Evolutionary conservation across 805 yeast species (phyloP), one percentile per base, ranked within the genome.

Genomic region (Candida nitratophila): DNA sequence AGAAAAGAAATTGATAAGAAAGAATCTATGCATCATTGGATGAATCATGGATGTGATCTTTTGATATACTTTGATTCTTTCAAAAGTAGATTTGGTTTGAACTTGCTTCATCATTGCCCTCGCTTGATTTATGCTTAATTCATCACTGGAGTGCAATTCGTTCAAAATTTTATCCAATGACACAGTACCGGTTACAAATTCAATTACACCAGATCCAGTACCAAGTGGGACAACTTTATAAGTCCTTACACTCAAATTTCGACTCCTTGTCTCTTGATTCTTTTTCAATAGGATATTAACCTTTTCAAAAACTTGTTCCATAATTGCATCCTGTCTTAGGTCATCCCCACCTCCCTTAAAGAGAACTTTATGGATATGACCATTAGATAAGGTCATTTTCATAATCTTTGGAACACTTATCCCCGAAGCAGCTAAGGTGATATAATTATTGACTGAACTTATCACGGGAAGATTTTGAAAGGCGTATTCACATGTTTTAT

Each of bases 271-370:
- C 29, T 75, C 76, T 42, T 71, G 70, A 54, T 86, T 79, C 21
- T 66, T 66, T 11, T 52, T 60, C 44, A 91, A 71, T 32, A 88
- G 74, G 14, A 69, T 63, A 55, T 90, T 89, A 15, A 89, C 96
- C 54, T 89, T 86, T 19, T 75, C 83, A 61, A 95, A 93, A 1
- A 91, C 98, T 59, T 93, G 98, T 60, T 91, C 95, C 99, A 93
- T 95, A 45, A 93, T 87, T 0, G 96, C 86, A 64, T 93, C 99
- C 63, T 95, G 99, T 42, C 98, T 69, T 42, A 93, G 66, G 63
- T 93, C 99, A 64, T 93, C 99, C 10, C 86, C 74, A 6, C 95
- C 89, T 22, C 87, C 87, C 58, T 93, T 93, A 50, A 90, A 65
- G 17, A 93, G 66, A 57, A 83, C 73, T 44, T 70, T 77, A 47